phyloP scores from a whole-genome alignment of 306 rosid genomes.

The Corylus avellana region DNA sequence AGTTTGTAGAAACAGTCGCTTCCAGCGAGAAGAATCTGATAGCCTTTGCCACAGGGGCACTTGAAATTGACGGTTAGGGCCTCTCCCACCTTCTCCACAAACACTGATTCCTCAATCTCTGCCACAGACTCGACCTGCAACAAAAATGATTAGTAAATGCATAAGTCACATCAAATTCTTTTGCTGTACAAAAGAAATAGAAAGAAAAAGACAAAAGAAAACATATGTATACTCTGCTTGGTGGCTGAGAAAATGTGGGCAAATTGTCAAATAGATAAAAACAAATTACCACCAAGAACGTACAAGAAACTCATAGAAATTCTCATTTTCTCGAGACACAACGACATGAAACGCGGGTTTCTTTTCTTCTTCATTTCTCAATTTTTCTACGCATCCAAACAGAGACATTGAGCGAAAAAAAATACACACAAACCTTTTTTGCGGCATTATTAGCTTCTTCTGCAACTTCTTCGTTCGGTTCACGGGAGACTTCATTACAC shows the following conservation, averaged over 20 bases:
- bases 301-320: neutral
- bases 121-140: conserved; percentile 35
- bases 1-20: conserved; percentile 64
- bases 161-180: neutral
- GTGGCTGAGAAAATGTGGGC: neutral
- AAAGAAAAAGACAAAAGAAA: neutral
- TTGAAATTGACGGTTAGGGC: conserved; percentile 42
- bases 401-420: neutral
- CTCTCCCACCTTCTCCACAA: conserved; percentile 51
- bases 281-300: neutral
- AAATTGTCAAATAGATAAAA: neutral
- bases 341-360: neutral
- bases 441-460: conserved; percentile 1
- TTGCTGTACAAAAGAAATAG: no score
- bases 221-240: neutral
- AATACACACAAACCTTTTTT: conserved; percentile 22
- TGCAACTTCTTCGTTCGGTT: conserved; percentile 25
- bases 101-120: conserved; percentile 46
- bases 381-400: neutral
- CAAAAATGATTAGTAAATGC: neutral
- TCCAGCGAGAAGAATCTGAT: conserved; percentile 50
- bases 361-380: neutral
- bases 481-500: conserved; percentile 46
- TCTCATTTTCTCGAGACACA: neutral
- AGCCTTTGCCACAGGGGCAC: conserved; percentile 63